phyloP scores from a whole-genome alignment of 1,284 basidiomycete genomes.

The Tremellales sp. region DNA sequence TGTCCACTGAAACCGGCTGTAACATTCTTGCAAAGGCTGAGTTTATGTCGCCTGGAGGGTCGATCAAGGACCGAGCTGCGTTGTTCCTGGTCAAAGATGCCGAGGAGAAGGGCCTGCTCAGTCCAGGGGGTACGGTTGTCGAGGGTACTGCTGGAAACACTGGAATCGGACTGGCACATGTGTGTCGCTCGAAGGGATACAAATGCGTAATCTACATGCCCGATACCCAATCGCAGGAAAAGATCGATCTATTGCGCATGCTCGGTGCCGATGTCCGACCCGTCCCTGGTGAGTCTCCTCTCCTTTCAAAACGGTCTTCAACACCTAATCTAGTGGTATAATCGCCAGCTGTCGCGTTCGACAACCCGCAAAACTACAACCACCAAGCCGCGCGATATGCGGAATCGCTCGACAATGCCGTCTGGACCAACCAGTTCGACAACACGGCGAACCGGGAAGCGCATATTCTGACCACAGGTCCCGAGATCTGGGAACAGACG shows the following conservation, averaged over 20 bases:
- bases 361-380: conserved; percentile 96
- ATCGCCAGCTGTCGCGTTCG: conserved; percentile 76
- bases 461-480: conserved; percentile 88
- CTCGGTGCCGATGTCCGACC: conserved; percentile 93
- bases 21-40: conserved; percentile 93
- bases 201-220: conserved; percentile 99
- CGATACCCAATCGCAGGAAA: conserved; percentile 92
- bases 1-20: conserved; percentile 86
- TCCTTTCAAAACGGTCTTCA: neutral
- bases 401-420: conserved; percentile 73
- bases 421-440: conserved; percentile 99
- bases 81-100: conserved; percentile 85
- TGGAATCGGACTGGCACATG: conserved; percentile 89
- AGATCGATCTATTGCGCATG: conserved; percentile 96
- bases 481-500: conserved; percentile 95
- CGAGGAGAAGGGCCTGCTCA: conserved; percentile 70
- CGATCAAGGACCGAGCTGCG: conserved; percentile 96
- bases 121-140: conserved; percentile 89
- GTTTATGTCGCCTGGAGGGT: conserved; percentile 98
- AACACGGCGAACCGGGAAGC: conserved; percentile 84
- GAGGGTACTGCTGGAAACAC: conserved; percentile 99
- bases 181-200: conserved; percentile 89
- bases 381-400: conserved; percentile 94
- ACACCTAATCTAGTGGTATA: neutral
- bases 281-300: conserved; percentile 59